A percentile compares a stretch with the other conserved stretches of the same genome.
phyloP scores from a whole-genome alignment of 1,284 basidiomycete genomes.

The Trametes polyzona region DNA sequence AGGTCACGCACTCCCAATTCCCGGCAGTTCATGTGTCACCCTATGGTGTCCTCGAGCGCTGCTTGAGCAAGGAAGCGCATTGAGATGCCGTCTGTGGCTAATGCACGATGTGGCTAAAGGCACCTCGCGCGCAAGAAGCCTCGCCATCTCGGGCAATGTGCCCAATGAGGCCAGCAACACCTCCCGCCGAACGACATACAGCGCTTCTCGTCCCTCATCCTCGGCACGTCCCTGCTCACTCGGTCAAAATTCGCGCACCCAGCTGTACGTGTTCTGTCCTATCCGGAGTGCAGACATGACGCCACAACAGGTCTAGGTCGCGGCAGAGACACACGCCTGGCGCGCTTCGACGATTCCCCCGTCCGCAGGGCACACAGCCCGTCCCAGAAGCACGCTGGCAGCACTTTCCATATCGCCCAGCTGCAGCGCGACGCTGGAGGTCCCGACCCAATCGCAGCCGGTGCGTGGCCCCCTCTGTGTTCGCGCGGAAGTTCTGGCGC shows the following conservation, averaged over 20 bases:
- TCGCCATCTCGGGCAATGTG: not conserved
- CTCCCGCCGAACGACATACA: not conserved
- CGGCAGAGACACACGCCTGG: not conserved
- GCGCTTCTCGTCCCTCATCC: not conserved
- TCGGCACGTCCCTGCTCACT: not conserved
- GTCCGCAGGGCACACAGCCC: not conserved
- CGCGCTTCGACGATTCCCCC: not conserved
- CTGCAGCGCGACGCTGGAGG: not conserved
- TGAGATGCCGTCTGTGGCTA: not conserved
- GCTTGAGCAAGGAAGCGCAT: not conserved
- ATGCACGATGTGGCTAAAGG: conserved; percentile 13
- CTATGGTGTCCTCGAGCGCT: not conserved
- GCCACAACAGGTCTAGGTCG: conserved; percentile 1
- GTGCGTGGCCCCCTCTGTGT: not conserved
- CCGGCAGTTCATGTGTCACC: not conserved
- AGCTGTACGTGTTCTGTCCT: not conserved
- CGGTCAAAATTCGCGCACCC: not conserved
- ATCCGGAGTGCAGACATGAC: not conserved
- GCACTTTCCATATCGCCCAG: not conserved
- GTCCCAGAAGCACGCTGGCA: conserved; percentile 6
- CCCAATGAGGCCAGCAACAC: not conserved
- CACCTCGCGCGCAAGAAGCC: not conserved
- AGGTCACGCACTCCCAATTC: not conserved
- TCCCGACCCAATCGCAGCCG: not conserved
- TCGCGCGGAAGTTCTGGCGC: not conserved